These are phyloP conservation scores for Agarophyton chilense DNA, from an alignment of 23 red algal species.

Conservation along the genomic window DNA sequence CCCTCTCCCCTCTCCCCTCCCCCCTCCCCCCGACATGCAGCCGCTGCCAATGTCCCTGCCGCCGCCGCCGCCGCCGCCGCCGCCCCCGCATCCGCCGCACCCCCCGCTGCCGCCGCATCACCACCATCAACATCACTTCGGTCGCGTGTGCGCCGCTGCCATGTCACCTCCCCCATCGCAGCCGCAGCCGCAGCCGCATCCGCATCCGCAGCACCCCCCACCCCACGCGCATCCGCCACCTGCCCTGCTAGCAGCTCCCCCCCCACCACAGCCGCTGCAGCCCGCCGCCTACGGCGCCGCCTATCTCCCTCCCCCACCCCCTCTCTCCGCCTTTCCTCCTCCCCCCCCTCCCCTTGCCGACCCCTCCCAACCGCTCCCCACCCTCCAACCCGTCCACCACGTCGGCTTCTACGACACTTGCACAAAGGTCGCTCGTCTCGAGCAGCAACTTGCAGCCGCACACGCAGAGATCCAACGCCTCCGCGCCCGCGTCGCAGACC, in stretches of 20 bases:
- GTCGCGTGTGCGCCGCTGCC: no score
- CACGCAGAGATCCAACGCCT: constrained; percentile 69
- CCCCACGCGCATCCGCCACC: neutral
- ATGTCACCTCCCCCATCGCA: no score
- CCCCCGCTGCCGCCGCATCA: neutral
- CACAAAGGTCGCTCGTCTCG: constrained; percentile 39
- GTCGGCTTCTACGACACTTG: constrained; percentile 17
- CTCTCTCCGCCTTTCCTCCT: neutral
- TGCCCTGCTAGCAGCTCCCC: no score
- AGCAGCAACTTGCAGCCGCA: constrained; percentile 45
- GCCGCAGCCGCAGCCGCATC: neutral
- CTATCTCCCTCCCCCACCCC: constrained; percentile 19
- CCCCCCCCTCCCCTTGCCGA: neutral
- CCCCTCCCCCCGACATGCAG: neutral
- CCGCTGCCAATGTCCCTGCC: no score
- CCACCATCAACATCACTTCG: no score
- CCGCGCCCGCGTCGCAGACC: constrained; percentile 21
- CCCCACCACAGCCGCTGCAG: constrained; percentile 19
- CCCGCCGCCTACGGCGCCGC: neutral
- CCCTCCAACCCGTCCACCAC: neutral
- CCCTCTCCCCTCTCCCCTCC: neutral
- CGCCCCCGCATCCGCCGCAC: neutral
- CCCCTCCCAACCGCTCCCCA: neutral
- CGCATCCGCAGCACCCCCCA: neutral
- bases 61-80: no score